A percentile compares a stretch with the other conserved stretches of the same genome.
phyloP scores from a whole-genome alignment of 768 basidiomycete species.

The Auriculariales sp. region DNA sequence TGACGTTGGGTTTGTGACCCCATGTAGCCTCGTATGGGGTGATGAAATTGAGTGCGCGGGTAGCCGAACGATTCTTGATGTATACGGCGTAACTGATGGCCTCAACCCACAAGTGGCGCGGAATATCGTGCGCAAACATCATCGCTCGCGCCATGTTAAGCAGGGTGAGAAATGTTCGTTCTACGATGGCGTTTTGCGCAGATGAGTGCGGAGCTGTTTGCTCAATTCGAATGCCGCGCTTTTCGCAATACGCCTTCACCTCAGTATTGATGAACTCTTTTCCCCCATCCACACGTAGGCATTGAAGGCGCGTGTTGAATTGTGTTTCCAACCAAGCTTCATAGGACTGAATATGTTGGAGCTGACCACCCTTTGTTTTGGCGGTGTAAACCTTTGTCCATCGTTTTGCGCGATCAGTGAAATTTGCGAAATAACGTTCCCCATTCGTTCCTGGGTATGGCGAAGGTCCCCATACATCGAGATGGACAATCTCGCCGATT shows the following conservation, averaged over 20 bases:
- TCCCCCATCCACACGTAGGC: conserved; percentile 6
- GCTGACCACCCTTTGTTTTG: background rate
- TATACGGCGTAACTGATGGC: conserved; percentile 9
- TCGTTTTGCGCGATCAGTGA: background rate
- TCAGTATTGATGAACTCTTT: conserved; percentile 5
- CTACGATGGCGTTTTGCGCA: conserved; percentile 7
- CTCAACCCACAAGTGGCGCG: conserved; percentile 11
- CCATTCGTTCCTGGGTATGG: background rate
- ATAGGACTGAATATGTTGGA: background rate
- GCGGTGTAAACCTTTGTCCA: background rate
- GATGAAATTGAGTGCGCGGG: background rate
- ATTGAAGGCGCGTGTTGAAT: background rate
- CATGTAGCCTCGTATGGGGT: conserved; percentile 11
- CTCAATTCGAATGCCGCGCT: background rate
- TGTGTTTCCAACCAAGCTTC: background rate
- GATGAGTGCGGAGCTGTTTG: conserved; percentile 7
- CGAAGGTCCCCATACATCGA: background rate
- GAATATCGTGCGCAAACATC: conserved; percentile 1
- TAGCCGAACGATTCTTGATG: conserved; percentile 9
- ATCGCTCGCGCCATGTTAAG: conserved; percentile 5
- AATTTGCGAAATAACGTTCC: background rate
- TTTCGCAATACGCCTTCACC: background rate
- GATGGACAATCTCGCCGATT: background rate
- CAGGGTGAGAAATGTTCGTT: conserved; percentile 5
- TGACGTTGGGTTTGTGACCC: conserved; percentile 8